Conservation (phyloP, 2,329 filamentous ascomycete genomes). For the Clonostachys rhizophaga region DNA sequence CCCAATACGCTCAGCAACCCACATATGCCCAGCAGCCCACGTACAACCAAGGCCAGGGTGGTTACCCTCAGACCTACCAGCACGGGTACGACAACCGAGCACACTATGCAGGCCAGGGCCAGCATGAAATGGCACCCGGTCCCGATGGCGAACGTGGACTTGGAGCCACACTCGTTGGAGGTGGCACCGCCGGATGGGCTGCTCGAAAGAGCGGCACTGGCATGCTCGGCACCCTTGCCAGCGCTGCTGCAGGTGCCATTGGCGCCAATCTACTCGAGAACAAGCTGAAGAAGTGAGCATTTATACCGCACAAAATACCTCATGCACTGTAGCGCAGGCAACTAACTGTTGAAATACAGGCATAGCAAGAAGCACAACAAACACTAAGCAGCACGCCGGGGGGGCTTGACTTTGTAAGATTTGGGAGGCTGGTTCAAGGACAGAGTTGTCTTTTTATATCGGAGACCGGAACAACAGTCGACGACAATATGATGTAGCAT, state of each 20-base stretch:
- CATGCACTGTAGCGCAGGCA: too few relatives aligned
- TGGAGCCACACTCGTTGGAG: slow-evolving; percentile 46
- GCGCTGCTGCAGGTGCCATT: slow-evolving; percentile 45
- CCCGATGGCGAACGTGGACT: slow-evolving; percentile 47
- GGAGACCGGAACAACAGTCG: too few relatives aligned
- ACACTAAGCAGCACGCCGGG: too few relatives aligned
- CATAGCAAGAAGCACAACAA: too few relatives aligned
- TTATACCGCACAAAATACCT: too few relatives aligned
- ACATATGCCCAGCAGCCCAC: slow-evolving; percentile 1
- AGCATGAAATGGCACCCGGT: slow-evolving; percentile 12
- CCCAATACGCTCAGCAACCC: slow-evolving; percentile 1
- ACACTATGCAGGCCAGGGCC: slow-evolving; percentile 2
- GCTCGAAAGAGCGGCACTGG: slow-evolving; percentile 51
- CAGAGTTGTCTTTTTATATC: too few relatives aligned
- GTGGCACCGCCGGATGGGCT: slow-evolving; percentile 47
- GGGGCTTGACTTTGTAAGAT: too few relatives aligned
- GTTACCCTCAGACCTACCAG: not conserved
- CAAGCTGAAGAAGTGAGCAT: slow-evolving; percentile 22
- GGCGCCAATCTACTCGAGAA: slow-evolving; percentile 47
- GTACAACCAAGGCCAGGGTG: too few relatives aligned
- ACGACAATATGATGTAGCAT: too few relatives aligned
- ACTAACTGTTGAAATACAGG: too few relatives aligned
- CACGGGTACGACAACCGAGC: too few relatives aligned
- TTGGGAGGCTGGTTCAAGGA: too few relatives aligned
- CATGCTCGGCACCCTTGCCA: slow-evolving; percentile 42